A percentile compares a stretch with the other conserved stretches of the same genome.
These are phyloP conservation scores for Termitomyces sp. DNA, from an alignment of 768 basidiomycete species.

Conservation along the genomic window DNA sequence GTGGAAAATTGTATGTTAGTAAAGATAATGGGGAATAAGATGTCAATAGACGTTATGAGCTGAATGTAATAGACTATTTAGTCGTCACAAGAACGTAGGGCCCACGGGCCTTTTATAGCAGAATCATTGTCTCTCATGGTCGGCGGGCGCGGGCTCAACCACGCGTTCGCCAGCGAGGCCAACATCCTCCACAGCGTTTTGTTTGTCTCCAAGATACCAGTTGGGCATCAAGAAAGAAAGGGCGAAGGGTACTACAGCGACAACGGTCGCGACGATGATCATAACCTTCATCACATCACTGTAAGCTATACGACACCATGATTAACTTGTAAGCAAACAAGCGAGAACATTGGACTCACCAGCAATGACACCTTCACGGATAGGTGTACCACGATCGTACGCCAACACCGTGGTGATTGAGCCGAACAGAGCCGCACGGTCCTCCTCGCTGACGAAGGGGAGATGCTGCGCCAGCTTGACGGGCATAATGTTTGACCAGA, in stretches of 20 bases:
- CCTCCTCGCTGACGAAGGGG: slow-evolving; percentile 36
- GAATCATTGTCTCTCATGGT: slow-evolving; percentile 10
- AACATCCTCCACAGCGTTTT: slow-evolving; percentile 61
- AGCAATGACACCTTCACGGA: slow-evolving; percentile 59
- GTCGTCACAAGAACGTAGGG: neutral
- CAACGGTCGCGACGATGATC: slow-evolving; percentile 44
- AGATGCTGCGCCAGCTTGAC: slow-evolving; percentile 48
- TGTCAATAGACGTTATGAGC: neutral
- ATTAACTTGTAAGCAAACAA: neutral
- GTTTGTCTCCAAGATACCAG: slow-evolving; percentile 61
- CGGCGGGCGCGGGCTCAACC: neutral
- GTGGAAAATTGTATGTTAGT: neutral
- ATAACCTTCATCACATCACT: slow-evolving; percentile 53
- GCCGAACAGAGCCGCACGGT: slow-evolving; percentile 45
- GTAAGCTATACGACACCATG: slow-evolving; percentile 30
- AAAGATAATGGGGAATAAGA: neutral
- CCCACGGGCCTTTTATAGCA: neutral
- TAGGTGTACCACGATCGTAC: slow-evolving; percentile 45
- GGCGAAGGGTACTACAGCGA: slow-evolving; percentile 53
- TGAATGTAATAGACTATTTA: neutral
- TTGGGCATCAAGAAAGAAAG: slow-evolving; percentile 57
- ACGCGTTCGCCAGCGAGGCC: slow-evolving; percentile 23
- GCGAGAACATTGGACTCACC: slow-evolving; percentile 25
- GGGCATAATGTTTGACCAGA: slow-evolving; percentile 69
- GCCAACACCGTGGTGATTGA: slow-evolving; percentile 46